phyloP scores from a whole-genome alignment of 352 stramenopile species.

The Globisporangium megalacanthum region DNA sequence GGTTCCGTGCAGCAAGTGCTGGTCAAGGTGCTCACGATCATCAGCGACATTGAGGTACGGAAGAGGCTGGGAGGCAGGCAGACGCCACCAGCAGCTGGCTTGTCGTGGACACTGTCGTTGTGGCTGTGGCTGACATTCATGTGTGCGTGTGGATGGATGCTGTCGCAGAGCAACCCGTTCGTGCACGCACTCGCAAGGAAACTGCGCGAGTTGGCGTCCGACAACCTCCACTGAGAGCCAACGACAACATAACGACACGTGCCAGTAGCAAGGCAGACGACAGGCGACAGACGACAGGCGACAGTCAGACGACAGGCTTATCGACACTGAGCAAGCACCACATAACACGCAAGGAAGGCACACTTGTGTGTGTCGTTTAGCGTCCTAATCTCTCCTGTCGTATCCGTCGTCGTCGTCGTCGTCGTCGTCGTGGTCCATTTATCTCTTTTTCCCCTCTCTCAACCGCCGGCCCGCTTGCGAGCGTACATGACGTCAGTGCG shows the following conservation, averaged over 20 bases:
- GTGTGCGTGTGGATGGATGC: constrained; percentile 3
- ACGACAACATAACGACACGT: neutral
- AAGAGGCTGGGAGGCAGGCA: constrained; percentile 1
- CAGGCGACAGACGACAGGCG: too few relatives aligned
- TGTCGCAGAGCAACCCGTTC: constrained; percentile 50
- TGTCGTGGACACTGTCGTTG: neutral
- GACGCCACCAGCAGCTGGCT: too few relatives aligned
- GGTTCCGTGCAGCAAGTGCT: constrained; percentile 45
- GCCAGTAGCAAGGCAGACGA: neutral
- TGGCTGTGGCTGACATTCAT: neutral
- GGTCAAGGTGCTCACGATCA: constrained; percentile 59
- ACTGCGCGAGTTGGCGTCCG: constrained; percentile 49
- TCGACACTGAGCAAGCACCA: too few relatives aligned
- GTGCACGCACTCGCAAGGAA: constrained; percentile 62
- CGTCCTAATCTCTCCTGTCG: too few relatives aligned
- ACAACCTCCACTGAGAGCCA: constrained; percentile 6
- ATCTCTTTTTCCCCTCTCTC: neutral
- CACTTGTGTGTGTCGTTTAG: too few relatives aligned
- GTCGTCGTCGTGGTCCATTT: too few relatives aligned
- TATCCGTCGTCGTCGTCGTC: too few relatives aligned
- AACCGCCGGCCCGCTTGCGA: constrained; percentile 9
- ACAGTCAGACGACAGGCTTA: too few relatives aligned
- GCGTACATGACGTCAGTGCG: constrained; percentile 84
- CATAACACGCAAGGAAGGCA: too few relatives aligned
- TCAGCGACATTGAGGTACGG: constrained; percentile 59